phyloP scores from a whole-genome alignment of 2,329 filamentous ascomycete genomes.

The Graphilbum sp. region DNA sequence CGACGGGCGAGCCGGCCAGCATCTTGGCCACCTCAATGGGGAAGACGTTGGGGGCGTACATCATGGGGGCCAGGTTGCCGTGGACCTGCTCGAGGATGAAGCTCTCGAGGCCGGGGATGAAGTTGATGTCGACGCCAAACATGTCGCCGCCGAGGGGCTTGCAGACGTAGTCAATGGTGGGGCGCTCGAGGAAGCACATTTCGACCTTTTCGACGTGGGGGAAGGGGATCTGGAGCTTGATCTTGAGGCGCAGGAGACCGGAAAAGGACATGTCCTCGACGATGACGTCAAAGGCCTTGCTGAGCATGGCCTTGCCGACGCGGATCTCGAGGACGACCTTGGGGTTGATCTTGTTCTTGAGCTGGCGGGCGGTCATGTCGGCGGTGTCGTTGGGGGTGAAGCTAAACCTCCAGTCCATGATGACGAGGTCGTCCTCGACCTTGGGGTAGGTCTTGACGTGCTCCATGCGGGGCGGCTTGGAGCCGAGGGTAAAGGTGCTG shows the following conservation, averaged over 20 bases:
- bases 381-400: constrained; percentile 91
- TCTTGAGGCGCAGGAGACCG: constrained; percentile 89
- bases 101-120: constrained; percentile 81
- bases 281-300: constrained; percentile 92
- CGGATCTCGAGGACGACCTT: constrained; percentile 92
- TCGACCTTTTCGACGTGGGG: constrained; percentile 91
- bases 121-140: constrained; percentile 97
- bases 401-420: constrained; percentile 99
- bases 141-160: constrained; percentile 92
- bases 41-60: constrained; percentile 96
- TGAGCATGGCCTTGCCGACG: constrained; percentile 89
- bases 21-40: constrained; percentile 98
- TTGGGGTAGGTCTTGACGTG: constrained; percentile 98
- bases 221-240: constrained; percentile 92
- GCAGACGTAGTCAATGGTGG: constrained; percentile 90
- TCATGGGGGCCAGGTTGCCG: constrained; percentile 84
- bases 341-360: constrained; percentile 92
- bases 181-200: constrained; percentile 82
- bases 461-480: constrained; percentile 89
- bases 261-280: constrained; percentile 96
- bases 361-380: constrained; percentile 77
- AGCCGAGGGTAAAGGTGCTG: constrained; percentile 85
- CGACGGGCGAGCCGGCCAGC: constrained; percentile 82
- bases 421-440: constrained; percentile 81
- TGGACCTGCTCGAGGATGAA: constrained; percentile 98